Base-by-base conservation (phyloP, 1,139 yeast species). In the Zygosaccharomyces pseudobailii region DNA sequence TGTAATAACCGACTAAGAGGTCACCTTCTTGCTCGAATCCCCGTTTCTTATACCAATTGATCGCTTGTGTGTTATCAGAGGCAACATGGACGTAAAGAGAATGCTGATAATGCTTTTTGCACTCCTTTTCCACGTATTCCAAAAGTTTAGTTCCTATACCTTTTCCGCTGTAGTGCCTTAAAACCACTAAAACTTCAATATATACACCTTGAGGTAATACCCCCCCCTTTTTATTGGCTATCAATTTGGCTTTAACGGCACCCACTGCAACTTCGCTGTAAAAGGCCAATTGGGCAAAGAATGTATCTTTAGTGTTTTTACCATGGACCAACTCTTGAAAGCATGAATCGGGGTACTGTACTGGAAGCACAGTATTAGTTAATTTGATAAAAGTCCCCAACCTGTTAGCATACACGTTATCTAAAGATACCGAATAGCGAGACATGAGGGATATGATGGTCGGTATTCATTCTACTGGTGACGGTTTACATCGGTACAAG, bases 191-290 rank as follows among this genome's bases (percentile, higher is more conserved):
- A 3, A 82, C 73, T 62, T 84, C 86, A 33, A 87, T 73, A 56
- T 84, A 79, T 1, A 86, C 74, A 5, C 80, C 78, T 9, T 67
- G 61, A 2, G 78, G 77, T 3, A 70, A 56, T 10, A 63, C 57
- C 58, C 67, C 52, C 57, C 68, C 51, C 61, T 50, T 50, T 30
- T 49, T 53, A 20, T 50, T 56, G 5, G 55, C 42, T 10, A 63
- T 61, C 3, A 74, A 62, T 55, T 75, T 75, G 34, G 81, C 81
- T 54, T 75, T 79, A 30, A 86, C 70, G 2, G 81, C 83, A 3
- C 90, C 95, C 4, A 87, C 88, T 9, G 94, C 87, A 10, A 80
- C 69, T 54, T 81, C 88, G 13, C 81, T 74, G 60, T 73, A 79
- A 64, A 67, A 82, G 2, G 83, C 87, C 48, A 74, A 55, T 43